These are phyloP conservation scores for Cyamopsis tetragonoloba DNA, from an alignment of 306 rosid species.

Conservation along the genomic window DNA sequence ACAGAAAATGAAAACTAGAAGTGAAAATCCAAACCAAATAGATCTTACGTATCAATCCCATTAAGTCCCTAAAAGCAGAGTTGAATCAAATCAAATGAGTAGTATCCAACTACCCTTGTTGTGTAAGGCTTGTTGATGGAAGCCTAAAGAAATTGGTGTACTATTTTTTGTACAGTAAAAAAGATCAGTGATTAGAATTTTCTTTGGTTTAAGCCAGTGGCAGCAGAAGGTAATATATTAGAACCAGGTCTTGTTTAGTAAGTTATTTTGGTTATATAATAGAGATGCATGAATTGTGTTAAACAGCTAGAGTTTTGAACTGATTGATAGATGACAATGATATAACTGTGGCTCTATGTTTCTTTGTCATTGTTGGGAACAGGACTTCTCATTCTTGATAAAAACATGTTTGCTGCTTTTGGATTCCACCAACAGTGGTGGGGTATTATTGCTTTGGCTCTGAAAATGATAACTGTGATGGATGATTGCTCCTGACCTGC, in stretches of 20 bases:
- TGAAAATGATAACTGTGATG: not conserved
- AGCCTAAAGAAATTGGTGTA: conserved; percentile 38
- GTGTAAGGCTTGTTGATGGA: conserved; percentile 34
- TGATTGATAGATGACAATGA: conserved; percentile 37
- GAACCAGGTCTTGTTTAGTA: not conserved
- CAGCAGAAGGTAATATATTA: conserved; percentile 5
- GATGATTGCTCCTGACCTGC: conserved; percentile 12
- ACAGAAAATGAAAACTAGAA: no score
- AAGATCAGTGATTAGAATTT: conserved; percentile 30
- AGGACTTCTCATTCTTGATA: conserved; percentile 25
- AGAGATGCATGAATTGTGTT: conserved; percentile 24
- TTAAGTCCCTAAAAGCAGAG: conserved; percentile 34
- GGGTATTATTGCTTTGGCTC: conserved; percentile 23
- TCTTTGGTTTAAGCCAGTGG: conserved; percentile 7
- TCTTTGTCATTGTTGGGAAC: conserved; percentile 27
- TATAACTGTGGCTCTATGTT: conserved; percentile 27
- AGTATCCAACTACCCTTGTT: conserved; percentile 35
- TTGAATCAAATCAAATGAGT: conserved; percentile 40
- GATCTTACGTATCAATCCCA: conserved; percentile 52
- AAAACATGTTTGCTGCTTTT: conserved; percentile 30
- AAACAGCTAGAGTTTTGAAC: conserved; percentile 33
- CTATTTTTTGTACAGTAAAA: conserved; percentile 58
- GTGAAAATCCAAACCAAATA: no score
- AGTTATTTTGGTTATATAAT: conserved; percentile 7
- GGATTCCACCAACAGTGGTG: conserved; percentile 29